phyloP scores from a whole-genome alignment of 768 basidiomycete species.

The Fomitopsis pulvina region DNA sequence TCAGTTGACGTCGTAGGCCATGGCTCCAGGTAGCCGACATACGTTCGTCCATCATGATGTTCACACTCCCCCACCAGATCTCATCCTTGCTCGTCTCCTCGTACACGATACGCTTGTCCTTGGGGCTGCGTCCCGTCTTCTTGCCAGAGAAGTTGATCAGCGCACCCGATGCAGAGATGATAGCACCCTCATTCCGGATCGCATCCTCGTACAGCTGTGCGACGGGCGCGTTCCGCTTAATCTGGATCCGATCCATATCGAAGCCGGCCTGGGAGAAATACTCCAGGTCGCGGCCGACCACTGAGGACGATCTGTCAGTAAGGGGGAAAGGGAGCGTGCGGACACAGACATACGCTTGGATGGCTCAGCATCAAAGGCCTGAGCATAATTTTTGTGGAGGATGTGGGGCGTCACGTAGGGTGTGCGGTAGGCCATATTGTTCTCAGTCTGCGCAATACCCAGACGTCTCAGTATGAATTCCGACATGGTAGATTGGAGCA shows the following conservation, averaged over 20 bases:
- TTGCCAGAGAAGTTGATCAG: constrained; percentile 99
- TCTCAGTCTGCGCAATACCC: not conserved
- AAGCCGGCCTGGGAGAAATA: constrained; percentile 99
- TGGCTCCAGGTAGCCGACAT: constrained; percentile 25
- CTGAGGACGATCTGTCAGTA: constrained; percentile 30
- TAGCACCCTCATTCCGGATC: constrained; percentile 96
- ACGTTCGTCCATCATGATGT: constrained; percentile 99
- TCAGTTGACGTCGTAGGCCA: not conserved
- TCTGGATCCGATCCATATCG: constrained; percentile 95
- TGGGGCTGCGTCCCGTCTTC: constrained; percentile 96
- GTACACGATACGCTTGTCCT: constrained; percentile 99
- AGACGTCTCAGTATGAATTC: not conserved
- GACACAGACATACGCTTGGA: constrained; percentile 49
- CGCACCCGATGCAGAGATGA: constrained; percentile 93
- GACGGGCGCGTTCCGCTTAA: constrained; percentile 89
- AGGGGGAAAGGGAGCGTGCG: not conserved
- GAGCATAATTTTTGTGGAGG: constrained; percentile 81
- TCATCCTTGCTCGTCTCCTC: constrained; percentile 96
- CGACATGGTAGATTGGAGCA: not conserved
- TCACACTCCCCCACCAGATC: constrained; percentile 99
- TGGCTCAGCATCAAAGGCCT: constrained; percentile 60
- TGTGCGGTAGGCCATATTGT: constrained; percentile 64
- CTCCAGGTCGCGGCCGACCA: constrained; percentile 89
- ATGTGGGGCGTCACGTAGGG: constrained; percentile 88
- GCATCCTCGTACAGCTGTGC: constrained; percentile 96